phyloP scores from a whole-genome alignment of 1,284 basidiomycete species.

The Ceratobasidium sp. region DNA sequence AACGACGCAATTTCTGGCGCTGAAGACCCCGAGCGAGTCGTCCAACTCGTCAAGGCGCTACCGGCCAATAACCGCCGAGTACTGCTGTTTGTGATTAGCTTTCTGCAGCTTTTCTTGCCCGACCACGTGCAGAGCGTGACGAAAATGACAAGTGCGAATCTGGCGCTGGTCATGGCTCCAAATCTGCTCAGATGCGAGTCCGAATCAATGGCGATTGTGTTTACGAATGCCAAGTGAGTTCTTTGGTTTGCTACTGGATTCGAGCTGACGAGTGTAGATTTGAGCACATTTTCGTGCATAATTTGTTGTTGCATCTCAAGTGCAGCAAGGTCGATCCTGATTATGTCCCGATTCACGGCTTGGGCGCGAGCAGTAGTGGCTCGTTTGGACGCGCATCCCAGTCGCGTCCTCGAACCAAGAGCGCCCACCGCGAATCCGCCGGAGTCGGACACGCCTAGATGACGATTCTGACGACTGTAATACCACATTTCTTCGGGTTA shows the following conservation, averaged over 20 bases:
- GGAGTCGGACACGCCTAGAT: background rate
- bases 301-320: slow-evolving; percentile 78
- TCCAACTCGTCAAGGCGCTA: slow-evolving; percentile 74
- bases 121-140: slow-evolving; percentile 73
- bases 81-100: slow-evolving; percentile 84
- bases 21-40: slow-evolving; percentile 66
- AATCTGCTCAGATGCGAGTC: slow-evolving; percentile 84
- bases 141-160: slow-evolving; percentile 81
- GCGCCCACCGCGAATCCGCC: slow-evolving; percentile 13
- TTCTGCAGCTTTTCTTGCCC: slow-evolving; percentile 85
- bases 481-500: background rate
- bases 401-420: slow-evolving; percentile 16
- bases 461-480: background rate
- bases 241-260: slow-evolving; percentile 20
- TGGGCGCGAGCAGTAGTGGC: slow-evolving; percentile 52
- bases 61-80: slow-evolving; percentile 86
- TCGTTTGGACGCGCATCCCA: slow-evolving; percentile 17
- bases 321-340: slow-evolving; percentile 74
- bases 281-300: slow-evolving; percentile 86
- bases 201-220: slow-evolving; percentile 82
- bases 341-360: slow-evolving; percentile 77
- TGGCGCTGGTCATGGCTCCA: slow-evolving; percentile 86
- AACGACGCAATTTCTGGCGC: slow-evolving; percentile 78
- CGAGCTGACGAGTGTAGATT: slow-evolving; percentile 58
- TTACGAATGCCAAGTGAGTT: slow-evolving; percentile 84